These are phyloP conservation scores for Phytophthora pisi DNA, from an alignment of 352 stramenopile species.

Conservation along the genomic window DNA sequence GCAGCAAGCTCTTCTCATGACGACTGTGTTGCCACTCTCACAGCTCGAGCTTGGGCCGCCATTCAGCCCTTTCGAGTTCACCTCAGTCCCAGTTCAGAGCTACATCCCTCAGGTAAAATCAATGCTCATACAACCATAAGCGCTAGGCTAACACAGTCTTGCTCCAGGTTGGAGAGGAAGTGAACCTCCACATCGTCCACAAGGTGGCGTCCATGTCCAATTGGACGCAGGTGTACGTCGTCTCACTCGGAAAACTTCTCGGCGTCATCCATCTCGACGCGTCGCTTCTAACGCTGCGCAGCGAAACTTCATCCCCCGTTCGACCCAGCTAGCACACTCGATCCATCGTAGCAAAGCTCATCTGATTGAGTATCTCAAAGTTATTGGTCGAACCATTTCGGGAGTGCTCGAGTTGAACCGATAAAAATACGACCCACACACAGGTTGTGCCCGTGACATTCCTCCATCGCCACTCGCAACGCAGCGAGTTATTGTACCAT, in stretches of 20 bases:
- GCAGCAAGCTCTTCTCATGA: background rate
- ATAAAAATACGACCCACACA: slow-evolving; percentile 35
- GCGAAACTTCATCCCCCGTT: slow-evolving; percentile 5
- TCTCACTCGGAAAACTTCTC: slow-evolving; percentile 68
- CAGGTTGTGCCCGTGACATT: slow-evolving; percentile 9
- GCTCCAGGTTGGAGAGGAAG: slow-evolving; percentile 60
- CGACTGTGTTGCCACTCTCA: background rate
- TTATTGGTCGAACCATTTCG: slow-evolving; percentile 16
- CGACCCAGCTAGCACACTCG: slow-evolving; percentile 2
- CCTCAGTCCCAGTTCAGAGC: slow-evolving; percentile 75
- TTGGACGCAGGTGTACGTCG: slow-evolving; percentile 86
- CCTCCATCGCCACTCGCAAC: background rate
- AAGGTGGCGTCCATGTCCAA: slow-evolving; percentile 84
- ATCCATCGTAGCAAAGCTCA: too few species aligned
- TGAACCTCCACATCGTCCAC: slow-evolving; percentile 78
- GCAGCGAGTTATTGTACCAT: slow-evolving; percentile 28
- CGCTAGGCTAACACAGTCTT: background rate
- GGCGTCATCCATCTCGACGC: slow-evolving; percentile 74
- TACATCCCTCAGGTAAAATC: slow-evolving; percentile 63
- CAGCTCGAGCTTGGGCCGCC: slow-evolving; percentile 78
- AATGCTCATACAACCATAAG: background rate
- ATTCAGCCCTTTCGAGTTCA: slow-evolving; percentile 67
- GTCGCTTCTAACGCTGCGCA: slow-evolving; percentile 39
- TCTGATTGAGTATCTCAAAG: slow-evolving; percentile 2
- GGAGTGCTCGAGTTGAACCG: slow-evolving; percentile 11